phyloP scores from a whole-genome alignment of 2,329 filamentous ascomycete species.

The Ascochyta koolunga region DNA sequence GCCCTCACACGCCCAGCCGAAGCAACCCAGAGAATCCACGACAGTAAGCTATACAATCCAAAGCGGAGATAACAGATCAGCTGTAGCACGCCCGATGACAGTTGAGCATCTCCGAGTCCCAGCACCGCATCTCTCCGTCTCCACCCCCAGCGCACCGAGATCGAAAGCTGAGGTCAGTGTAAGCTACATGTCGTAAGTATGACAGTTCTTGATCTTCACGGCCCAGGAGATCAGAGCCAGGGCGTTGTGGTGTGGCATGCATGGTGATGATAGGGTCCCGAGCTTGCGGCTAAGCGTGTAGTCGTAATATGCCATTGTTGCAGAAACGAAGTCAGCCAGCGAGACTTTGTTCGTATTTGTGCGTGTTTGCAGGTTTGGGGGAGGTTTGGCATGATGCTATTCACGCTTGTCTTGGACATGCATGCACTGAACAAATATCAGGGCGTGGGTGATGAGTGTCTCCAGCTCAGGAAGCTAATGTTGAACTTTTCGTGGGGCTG shows the following conservation, averaged over 20 bases:
- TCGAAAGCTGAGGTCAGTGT: slow-evolving; percentile 6
- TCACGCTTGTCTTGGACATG: neutral
- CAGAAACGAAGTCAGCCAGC: neutral
- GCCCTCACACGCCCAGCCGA: neutral
- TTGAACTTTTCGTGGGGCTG: slow-evolving; percentile 5
- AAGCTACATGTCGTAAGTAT: neutral
- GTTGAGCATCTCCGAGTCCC: too few relatives aligned
- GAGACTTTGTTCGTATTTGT: neutral
- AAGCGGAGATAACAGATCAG: neutral
- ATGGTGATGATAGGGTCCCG: slow-evolving; percentile 4
- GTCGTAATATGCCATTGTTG: neutral
- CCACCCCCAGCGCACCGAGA: too few relatives aligned
- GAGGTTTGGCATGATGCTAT: slow-evolving; percentile 1
- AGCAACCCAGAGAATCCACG: neutral
- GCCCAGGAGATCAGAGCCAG: slow-evolving; percentile 27
- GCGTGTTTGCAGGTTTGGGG: neutral
- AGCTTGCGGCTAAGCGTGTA: slow-evolving; percentile 13
- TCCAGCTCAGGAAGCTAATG: slow-evolving; percentile 19
- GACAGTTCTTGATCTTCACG: slow-evolving; percentile 19
- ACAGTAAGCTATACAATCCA: neutral
- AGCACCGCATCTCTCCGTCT: too few relatives aligned
- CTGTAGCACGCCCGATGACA: neutral
- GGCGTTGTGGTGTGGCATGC: slow-evolving; percentile 4
- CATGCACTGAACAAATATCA: neutral
- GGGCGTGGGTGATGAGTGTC: slow-evolving; percentile 8